Evolutionary conservation across 1,284 basidiomycete genomes (phyloP).

Genomic region (Phellinidium pouzarii): DNA sequence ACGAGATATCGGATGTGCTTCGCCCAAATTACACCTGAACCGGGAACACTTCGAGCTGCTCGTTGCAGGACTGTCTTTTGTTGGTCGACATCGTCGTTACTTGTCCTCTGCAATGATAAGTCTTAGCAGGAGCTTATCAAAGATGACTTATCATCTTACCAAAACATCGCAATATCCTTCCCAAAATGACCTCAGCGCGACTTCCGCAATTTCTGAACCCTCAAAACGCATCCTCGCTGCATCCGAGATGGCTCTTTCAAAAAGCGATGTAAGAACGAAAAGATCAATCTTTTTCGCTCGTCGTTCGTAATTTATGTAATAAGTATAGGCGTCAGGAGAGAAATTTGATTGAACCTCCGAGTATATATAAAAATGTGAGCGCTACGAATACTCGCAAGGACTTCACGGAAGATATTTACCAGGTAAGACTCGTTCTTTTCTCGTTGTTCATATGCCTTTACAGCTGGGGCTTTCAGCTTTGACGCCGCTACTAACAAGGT

Average conservation of each 20-base stretch:
- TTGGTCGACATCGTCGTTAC: constrained; percentile 35
- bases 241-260: constrained; percentile 74
- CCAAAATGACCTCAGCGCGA: constrained; percentile 57
- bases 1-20: constrained; percentile 66
- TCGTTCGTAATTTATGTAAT: constrained; percentile 60
- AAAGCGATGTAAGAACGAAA: constrained; percentile 53
- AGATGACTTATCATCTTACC: constrained; percentile 27
- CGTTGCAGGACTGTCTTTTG: constrained; percentile 41
- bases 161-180: constrained; percentile 53
- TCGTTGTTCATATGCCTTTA: constrained; percentile 54
- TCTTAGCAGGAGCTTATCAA: constrained; percentile 17
- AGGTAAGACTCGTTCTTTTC: constrained; percentile 55
- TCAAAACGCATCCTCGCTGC: constrained; percentile 51
- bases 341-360: constrained; percentile 38
- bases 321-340: constrained; percentile 54
- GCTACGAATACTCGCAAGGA: not conserved
- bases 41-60: constrained; percentile 61
- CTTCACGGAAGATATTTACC: constrained; percentile 31
- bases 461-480: constrained; percentile 53
- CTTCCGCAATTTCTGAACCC: constrained; percentile 49
- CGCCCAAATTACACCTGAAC: constrained; percentile 66
- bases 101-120: constrained; percentile 36
- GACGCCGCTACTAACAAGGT: constrained; percentile 67
- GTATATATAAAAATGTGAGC: constrained; percentile 7
- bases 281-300: constrained; percentile 59